Evolutionary conservation across 345 rosid species (phyloP), one percentile per base, ranked within the genome.

Genomic region (Arabidopsis arenosa): DNA sequence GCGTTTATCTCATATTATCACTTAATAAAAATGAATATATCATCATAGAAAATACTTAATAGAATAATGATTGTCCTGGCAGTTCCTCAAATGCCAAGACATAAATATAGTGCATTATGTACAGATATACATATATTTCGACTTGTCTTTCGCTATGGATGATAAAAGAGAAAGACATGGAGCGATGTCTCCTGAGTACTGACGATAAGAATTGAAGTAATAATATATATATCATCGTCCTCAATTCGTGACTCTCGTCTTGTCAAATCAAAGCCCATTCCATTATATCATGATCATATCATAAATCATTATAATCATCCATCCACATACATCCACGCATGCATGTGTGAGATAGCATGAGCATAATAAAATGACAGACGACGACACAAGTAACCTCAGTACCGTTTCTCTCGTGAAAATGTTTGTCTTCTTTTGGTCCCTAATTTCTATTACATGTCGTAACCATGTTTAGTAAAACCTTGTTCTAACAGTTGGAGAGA

Each of bases 251-350:
- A 71, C 62, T 48, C 72, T 70, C 80, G 80, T 77, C 54, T 56
- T 56, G 80, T 77, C 80, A 77, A 77, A 77, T 77, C 80, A 77
- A 55, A 64, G 66, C 80, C 72, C 76, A 70, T 70, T 71, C 54
- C 67, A 70, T 55, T 43, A 69, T 13, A 66, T 74, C 43, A 18
- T 43, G 44, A 75, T 58, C 26, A 41, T 23, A 23, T 23, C 26
- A 23, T 23, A 23, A 23, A 23, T 23, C 26, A 23, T 23, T 23
- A 23, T 39, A 28, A 28, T 28, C 11, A 47, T 59, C 39, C 11
- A 13, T 37, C 17, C 75, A 69, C 35, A 33, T 9, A 30, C 65
- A 48, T 51, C 48, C 28, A 63, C 61, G 70, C 53, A 77, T 77
- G 76, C 66, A 55, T 56, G 59, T 55, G 71, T 54, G 70, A 53